Evolutionary conservation across 768 basidiomycete genomes (phyloP), one percentile per base, ranked within the genome.

Genomic region (Phaeolepiota aurea): DNA sequence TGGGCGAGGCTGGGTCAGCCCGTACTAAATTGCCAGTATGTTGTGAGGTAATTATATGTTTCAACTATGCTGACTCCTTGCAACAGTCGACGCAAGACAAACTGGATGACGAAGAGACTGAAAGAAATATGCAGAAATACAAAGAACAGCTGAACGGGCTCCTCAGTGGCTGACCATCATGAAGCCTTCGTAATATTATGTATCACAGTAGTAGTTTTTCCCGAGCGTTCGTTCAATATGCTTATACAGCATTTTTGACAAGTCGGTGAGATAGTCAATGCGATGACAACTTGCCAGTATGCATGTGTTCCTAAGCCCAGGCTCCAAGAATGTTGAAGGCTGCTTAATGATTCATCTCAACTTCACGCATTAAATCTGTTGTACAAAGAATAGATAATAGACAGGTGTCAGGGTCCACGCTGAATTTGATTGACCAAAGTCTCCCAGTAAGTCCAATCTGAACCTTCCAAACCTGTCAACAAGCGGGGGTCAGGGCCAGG

Each of bases 51-150:
- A 23, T 20, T 47, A 33, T 41, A 32, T 47, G 18, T 32, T 18
- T 33, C 46, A 41, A 20, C 11, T 30, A 47, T 11, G n/a, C 15
- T 40, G 40, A 37, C 46, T 38, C 20, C 32, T 32, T 37, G 20
- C 22, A 21, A 38, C 16, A 87, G 82, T 56, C 76, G 35, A 43
- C 70, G 48, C 72, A 87, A 55, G 75, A 79, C 50, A 70, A 69
- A 42, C 38, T 72, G 51, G 79, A 84, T 49, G 88, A 91, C 47
- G 83, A 86, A 52, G 87, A 90, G 61, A 80, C 79, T 37, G 90
- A 91, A 60, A 74, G 77, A 46, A 86, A 84, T 49, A 86, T 94
- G 82, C 87, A 92, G 59, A 76, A 82, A 48, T 93, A 94, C 64
- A 82, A 87, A 52, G 77, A 87, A 51, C 86, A 96, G 57, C 71